Percentiles rank a stretch among this genome's conserved stretches.
Evolutionary conservation across 257 asterid genomes (phyloP).

Genomic region (Capsicum baccatum): DNA sequence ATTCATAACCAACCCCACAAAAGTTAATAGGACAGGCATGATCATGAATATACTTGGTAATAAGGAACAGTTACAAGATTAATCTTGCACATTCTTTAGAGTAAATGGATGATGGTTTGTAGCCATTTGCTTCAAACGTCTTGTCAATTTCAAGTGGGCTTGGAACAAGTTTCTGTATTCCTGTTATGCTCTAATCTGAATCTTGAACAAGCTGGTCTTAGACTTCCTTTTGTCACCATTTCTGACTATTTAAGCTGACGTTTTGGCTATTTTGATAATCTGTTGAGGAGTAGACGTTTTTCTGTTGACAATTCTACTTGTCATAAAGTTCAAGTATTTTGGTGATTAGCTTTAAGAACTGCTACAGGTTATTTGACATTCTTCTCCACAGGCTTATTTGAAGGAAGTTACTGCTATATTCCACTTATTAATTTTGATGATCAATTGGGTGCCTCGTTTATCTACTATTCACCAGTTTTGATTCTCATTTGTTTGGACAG

Average conservation of each 20-base stretch:
- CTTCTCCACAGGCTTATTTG: conserved; percentile 85
- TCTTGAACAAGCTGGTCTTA: neutral
- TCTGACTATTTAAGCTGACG: conserved; percentile 26
- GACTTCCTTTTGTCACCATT: neutral
- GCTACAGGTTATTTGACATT: conserved; percentile 62
- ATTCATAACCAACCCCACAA: neutral
- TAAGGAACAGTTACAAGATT: conserved; percentile 11
- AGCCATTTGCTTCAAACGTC: neutral
- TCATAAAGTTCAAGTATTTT: conserved; percentile 43
- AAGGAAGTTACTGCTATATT: conserved; percentile 82
- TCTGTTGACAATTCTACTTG: conserved; percentile 37
- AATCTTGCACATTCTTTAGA: neutral
- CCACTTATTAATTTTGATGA: conserved; percentile 68
- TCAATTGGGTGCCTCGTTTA: conserved; percentile 79
- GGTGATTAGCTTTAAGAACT: conserved; percentile 57
- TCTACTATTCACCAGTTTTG: conserved; percentile 87
- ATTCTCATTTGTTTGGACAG: conserved; percentile 91
- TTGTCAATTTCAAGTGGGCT: conserved; percentile 14
- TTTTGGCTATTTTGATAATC: conserved; percentile 35
- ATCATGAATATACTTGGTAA: neutral
- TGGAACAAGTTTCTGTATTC: conserved; percentile 11
- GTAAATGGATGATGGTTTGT: neutral
- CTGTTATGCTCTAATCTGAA: conserved; percentile 7
- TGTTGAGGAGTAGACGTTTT: conserved; percentile 39
- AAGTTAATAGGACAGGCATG: conserved; percentile 16